Percentiles rank a stretch among this genome's conserved stretches.
phyloP scores from a whole-genome alignment of 179 eudicot genomes.

The Silene coronaria region DNA sequence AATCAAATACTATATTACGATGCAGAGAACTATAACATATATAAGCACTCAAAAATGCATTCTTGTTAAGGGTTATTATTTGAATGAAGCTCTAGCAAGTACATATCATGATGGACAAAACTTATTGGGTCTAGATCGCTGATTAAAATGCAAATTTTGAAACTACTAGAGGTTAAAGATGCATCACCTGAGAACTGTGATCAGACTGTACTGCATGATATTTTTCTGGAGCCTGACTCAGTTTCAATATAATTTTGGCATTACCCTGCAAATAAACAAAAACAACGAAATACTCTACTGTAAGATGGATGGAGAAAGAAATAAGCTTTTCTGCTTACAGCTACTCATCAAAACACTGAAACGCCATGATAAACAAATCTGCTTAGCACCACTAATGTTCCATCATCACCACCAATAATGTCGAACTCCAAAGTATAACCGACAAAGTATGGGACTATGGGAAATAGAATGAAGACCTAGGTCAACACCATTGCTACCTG shows the following conservation, averaged over 20 bases:
- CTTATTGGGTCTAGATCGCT: too few relatives aligned
- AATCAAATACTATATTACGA: neutral
- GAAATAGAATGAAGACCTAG: neutral
- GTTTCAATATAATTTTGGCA: conserved; percentile 8
- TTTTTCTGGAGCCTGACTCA: conserved; percentile 6
- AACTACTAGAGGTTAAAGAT: conserved; percentile 1
- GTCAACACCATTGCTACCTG: neutral
- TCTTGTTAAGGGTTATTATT: neutral
- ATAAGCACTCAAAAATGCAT: neutral
- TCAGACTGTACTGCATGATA: conserved; percentile 13
- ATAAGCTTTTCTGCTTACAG: neutral
- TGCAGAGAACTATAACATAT: neutral
- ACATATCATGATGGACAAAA: neutral
- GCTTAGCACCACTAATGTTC: neutral
- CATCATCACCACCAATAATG: neutral
- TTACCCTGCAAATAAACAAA: conserved; percentile 14
- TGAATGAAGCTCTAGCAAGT: neutral
- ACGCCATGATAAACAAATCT: neutral
- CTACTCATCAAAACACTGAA: neutral
- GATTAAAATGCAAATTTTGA: neutral
- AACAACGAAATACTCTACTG: neutral
- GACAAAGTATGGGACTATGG: neutral
- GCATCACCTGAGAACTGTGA: conserved; percentile 19
- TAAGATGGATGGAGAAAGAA: neutral
- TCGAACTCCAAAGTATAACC: neutral